These are phyloP conservation scores for Inga laurina DNA, from an alignment of 306 rosid species.

Conservation along the genomic window DNA sequence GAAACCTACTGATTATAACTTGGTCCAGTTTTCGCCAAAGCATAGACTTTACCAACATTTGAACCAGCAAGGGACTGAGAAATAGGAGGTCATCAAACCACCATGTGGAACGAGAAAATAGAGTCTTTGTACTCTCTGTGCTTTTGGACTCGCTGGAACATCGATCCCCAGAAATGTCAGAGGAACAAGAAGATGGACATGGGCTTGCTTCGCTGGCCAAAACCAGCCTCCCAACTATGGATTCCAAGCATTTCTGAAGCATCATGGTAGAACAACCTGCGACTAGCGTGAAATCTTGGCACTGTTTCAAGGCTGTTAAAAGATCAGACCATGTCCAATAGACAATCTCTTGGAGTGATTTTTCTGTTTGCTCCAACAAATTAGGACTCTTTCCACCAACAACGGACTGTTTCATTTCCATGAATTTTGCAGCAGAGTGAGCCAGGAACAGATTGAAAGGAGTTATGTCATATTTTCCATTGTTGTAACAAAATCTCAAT, in stretches of 20 bases:
- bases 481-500: slow-evolving; percentile 72
- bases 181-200: slow-evolving; percentile 61
- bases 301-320: slow-evolving; percentile 61
- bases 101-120: slow-evolving; percentile 50
- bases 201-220: slow-evolving; percentile 53
- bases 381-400: slow-evolving; percentile 36
- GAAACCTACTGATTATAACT: slow-evolving; percentile 49
- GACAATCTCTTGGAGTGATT: slow-evolving; percentile 62
- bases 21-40: slow-evolving; percentile 49
- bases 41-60: slow-evolving; percentile 52
- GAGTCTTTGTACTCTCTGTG: slow-evolving; percentile 55
- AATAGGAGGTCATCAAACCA: slow-evolving; percentile 67
- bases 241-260: slow-evolving; percentile 52
- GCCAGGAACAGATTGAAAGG: slow-evolving; percentile 65
- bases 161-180: slow-evolving; percentile 62
- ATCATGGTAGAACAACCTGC: slow-evolving; percentile 39
- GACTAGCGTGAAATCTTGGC: slow-evolving; percentile 49
- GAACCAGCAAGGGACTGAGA: slow-evolving; percentile 48
- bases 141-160: slow-evolving; percentile 68
- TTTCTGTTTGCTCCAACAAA: slow-evolving; percentile 67
- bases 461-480: slow-evolving; percentile 50
- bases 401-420: slow-evolving; percentile 77
- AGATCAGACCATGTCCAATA: slow-evolving; percentile 87
- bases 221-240: slow-evolving; percentile 53
- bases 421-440: slow-evolving; percentile 67